These are phyloP conservation scores for Chenopodium berlandieri DNA, from an alignment of 148 eudicot genomes.

Conservation along the genomic window DNA sequence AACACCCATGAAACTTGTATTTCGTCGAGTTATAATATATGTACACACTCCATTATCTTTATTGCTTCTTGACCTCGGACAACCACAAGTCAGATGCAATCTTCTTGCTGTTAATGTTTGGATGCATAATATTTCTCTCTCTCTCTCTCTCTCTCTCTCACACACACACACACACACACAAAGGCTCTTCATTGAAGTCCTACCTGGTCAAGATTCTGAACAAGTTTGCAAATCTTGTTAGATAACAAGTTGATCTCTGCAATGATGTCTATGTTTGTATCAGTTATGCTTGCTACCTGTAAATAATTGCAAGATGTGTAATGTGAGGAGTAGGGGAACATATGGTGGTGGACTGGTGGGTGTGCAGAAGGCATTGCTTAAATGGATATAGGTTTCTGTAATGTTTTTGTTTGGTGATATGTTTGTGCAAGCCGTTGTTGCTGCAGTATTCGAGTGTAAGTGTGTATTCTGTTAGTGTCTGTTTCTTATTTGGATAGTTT, in stretches of 20 bases:
- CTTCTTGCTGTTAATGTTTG: background rate
- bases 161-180: no score
- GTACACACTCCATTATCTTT: background rate
- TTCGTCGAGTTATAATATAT: background rate
- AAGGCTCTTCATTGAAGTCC: background rate
- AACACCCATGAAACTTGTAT: background rate
- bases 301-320: background rate
- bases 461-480: background rate
- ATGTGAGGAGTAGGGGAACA: background rate
- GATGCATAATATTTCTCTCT: background rate
- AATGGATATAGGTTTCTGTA: background rate
- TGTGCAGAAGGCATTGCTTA: background rate
- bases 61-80: background rate
- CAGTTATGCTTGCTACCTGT: background rate
- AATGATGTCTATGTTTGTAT: background rate
- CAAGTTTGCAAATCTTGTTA: background rate
- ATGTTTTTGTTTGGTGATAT: background rate
- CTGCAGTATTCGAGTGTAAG: background rate
- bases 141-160: no score
- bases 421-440: background rate
- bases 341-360: background rate
- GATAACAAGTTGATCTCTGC: background rate
- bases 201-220: background rate
- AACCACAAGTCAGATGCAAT: background rate
- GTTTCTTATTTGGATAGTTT: conserved; percentile 17